Conservation (phyloP, 2,329 filamentous ascomycete species). For the Chaetomiaceae sp. region DNA sequence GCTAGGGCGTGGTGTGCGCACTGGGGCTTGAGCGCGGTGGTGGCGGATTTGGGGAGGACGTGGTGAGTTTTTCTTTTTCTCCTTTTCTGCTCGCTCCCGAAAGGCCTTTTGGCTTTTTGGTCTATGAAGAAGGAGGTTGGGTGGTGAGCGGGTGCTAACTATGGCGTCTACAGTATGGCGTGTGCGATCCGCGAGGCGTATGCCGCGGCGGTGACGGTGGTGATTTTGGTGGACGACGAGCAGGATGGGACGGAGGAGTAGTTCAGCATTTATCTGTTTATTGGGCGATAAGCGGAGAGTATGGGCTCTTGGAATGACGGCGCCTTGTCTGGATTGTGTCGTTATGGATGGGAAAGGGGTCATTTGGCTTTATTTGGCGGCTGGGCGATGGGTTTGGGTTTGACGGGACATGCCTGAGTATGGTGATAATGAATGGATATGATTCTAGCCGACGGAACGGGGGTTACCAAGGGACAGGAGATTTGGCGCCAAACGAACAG, state of each 20-base stretch:
- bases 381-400: no score
- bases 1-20: conserved; percentile 73
- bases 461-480: no score
- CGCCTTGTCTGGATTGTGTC: no score
- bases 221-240: conserved; percentile 60
- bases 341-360: neutral
- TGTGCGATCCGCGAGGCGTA: conserved; percentile 73
- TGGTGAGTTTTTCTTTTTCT: conserved; percentile 45
- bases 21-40: conserved; percentile 66
- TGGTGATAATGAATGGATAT: neutral
- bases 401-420: no score
- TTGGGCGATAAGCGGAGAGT: neutral
- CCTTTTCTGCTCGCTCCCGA: neutral
- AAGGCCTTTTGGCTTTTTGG: neutral
- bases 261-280: neutral
- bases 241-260: conserved; percentile 41
- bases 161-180: conserved; percentile 49
- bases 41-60: conserved; percentile 64
- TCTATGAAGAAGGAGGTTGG: no score
- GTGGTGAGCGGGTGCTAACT: neutral
- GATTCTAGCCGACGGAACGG: no score
- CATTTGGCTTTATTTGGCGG: neutral
- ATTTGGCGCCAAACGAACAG: neutral
- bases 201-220: conserved; percentile 66
- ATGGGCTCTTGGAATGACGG: neutral